A percentile compares a stretch with the other conserved stretches of the same genome.
phyloP scores from a whole-genome alignment of 179 eudicot species.

The Patellifolia procumbens region DNA sequence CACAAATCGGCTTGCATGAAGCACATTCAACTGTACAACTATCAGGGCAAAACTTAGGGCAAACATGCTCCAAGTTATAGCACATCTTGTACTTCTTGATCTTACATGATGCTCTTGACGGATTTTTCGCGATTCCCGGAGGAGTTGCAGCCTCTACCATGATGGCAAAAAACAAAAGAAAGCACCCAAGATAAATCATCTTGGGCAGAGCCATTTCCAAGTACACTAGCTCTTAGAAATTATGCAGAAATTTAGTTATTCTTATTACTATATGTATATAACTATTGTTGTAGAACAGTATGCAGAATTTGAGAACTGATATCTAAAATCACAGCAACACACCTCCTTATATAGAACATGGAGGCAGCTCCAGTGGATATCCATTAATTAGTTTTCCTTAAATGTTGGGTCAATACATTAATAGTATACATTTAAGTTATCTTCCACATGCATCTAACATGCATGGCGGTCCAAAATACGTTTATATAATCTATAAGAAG shows the following conservation, averaged over 20 bases:
- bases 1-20: conserved; percentile 43
- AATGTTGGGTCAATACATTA: conserved; percentile 25
- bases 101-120: conserved; percentile 34
- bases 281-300: not conserved
- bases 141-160: conserved; percentile 42
- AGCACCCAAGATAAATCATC: conserved; percentile 34
- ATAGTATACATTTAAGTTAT: conserved; percentile 25
- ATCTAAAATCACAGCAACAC: not conserved
- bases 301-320: conserved; percentile 7
- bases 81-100: conserved; percentile 41
- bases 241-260: not conserved
- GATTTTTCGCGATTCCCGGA: conserved; percentile 40
- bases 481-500: not conserved
- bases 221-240: not conserved
- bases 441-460: conserved; percentile 36
- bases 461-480: not conserved
- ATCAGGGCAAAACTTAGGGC: conserved; percentile 44
- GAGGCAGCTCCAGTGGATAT: not conserved
- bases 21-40: conserved; percentile 39
- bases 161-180: conserved; percentile 32
- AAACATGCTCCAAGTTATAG: conserved; percentile 35
- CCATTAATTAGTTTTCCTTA: conserved; percentile 21
- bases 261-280: not conserved
- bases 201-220: conserved; percentile 31
- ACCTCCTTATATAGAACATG: conserved; percentile 23